These are phyloP conservation scores for Byssochlamys sp. DNA, from an alignment of 2,329 filamentous ascomycete species.

Conservation along the genomic window DNA sequence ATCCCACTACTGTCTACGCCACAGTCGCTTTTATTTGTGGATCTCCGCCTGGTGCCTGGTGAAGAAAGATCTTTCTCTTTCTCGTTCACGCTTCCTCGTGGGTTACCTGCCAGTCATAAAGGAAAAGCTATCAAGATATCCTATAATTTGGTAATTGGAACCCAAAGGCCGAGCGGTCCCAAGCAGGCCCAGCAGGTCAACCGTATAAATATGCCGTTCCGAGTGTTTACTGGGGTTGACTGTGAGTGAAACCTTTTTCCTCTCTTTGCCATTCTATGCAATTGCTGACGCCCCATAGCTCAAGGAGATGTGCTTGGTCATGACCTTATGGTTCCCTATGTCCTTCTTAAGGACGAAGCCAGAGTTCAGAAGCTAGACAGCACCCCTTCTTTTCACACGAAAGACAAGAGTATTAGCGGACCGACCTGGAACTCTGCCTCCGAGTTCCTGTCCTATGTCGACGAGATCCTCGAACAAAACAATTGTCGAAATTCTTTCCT, in stretches of 20 bases:
- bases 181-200: constrained; percentile 72
- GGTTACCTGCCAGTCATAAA: constrained; percentile 80
- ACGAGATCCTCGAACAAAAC: constrained; percentile 57
- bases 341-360: constrained; percentile 76
- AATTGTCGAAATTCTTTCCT: constrained; percentile 44
- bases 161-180: constrained; percentile 69
- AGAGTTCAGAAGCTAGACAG: constrained; percentile 47
- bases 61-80: constrained; percentile 85
- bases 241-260: constrained; percentile 30
- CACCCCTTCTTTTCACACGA: constrained; percentile 27
- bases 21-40: constrained; percentile 91
- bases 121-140: constrained; percentile 89
- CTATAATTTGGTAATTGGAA: constrained; percentile 84
- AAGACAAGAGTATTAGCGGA: constrained; percentile 27
- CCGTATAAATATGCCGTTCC: constrained; percentile 85
- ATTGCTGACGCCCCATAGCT: constrained; percentile 27
- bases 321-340: constrained; percentile 88
- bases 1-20: constrained; percentile 89
- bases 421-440: constrained; percentile 43
- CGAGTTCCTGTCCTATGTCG: constrained; percentile 68
- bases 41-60: constrained; percentile 74
- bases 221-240: constrained; percentile 87
- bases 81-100: constrained; percentile 72
- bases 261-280: neutral
- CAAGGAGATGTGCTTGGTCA: constrained; percentile 83